Percentiles rank a stretch among this genome's conserved stretches.
phyloP scores from a whole-genome alignment of 2,329 filamentous ascomycete species.

The Calonectria multiphialidica region DNA sequence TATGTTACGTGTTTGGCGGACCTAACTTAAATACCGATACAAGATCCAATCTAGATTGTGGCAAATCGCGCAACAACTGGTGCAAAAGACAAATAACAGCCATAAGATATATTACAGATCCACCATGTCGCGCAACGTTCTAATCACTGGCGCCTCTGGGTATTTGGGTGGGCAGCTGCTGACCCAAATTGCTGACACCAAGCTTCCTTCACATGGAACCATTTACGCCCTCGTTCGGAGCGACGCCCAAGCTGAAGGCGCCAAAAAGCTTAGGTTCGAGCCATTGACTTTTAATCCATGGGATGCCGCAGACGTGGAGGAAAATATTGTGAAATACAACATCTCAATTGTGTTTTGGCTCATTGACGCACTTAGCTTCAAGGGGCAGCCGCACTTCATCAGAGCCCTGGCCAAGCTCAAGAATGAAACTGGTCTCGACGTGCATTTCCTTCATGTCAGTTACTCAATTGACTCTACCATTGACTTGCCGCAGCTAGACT shows the following conservation, averaged over 20 bases:
- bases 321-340: conserved; percentile 53
- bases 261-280: conserved; percentile 57
- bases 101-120: not conserved
- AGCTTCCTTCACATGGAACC: conserved; percentile 55
- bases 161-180: conserved; percentile 66
- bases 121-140: conserved; percentile 48
- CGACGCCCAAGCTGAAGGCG: conserved; percentile 56
- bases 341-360: conserved; percentile 64
- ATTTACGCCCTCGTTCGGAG: conserved; percentile 62
- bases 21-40: not conserved
- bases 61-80: not conserved
- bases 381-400: conserved; percentile 55
- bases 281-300: conserved; percentile 55
- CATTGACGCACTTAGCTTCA: conserved; percentile 52
- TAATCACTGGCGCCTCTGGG: conserved; percentile 64
- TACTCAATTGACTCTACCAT: not conserved
- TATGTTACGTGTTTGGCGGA: not conserved
- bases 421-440: conserved; percentile 27
- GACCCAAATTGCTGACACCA: conserved; percentile 39
- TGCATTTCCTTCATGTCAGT: conserved; percentile 28
- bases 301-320: conserved; percentile 49
- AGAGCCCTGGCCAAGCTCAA: conserved; percentile 59
- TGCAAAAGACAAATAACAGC: not conserved
- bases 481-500: not conserved
- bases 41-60: not conserved